Conservation (phyloP, 73 alveolate species). For the Tetrahymena malaccensis region DNA sequence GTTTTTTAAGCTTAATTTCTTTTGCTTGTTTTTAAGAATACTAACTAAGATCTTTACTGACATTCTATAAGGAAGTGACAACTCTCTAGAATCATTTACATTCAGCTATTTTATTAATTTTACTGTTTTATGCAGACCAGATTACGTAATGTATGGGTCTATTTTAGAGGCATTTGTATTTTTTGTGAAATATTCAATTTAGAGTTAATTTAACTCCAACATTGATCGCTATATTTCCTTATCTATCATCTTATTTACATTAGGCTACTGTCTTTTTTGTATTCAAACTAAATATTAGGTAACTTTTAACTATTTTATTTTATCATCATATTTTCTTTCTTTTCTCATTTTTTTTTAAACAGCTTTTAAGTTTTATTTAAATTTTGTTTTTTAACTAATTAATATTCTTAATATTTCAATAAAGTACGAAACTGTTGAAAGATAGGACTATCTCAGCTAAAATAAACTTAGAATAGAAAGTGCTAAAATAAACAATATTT, state of each 20-base stretch:
- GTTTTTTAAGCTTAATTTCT: background rate
- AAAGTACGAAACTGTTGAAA: background rate
- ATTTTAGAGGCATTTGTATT: background rate
- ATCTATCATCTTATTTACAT: background rate
- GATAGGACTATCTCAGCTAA: background rate
- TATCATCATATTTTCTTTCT: no score
- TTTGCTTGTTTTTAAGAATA: background rate
- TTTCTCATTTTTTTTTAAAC: background rate
- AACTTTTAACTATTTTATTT: background rate
- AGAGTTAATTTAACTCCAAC: background rate
- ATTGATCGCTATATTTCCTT: background rate
- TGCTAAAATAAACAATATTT: constrained; percentile 1
- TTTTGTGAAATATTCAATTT: background rate
- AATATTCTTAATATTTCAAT: background rate
- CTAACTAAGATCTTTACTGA: background rate
- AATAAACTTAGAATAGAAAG: constrained; percentile 16
- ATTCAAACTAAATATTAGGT: background rate
- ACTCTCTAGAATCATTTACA: background rate
- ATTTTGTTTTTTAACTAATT: no score
- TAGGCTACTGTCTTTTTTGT: background rate
- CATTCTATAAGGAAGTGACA: background rate
- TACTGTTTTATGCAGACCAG: background rate
- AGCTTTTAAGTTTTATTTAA: background rate
- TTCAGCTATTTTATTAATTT: background rate
- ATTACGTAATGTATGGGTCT: background rate